Base-by-base conservation (phyloP, 2,329 filamentous ascomycete genomes). In the Colletotrichum liaoningense region DNA sequence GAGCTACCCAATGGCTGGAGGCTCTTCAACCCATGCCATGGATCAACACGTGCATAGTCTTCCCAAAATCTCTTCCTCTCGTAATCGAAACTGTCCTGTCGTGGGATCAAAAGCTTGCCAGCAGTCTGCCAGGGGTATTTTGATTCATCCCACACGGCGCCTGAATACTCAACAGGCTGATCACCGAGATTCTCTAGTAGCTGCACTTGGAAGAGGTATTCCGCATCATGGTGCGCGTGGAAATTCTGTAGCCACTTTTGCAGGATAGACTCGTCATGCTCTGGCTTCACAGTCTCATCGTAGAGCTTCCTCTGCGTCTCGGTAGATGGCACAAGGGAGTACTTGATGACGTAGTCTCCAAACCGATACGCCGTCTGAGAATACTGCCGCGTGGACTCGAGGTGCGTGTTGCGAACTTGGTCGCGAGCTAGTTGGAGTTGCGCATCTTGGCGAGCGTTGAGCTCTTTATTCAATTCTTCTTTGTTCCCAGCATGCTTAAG, bases 31-130 rank as follows among this genome's bases (percentile, higher is more conserved):
- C 84, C 84, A 77, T 82, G 78, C 83, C 83, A 86, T 6, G 82
- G 82, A 77, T 86, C 81, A 14, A 86, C 69, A 56, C 81, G 79
- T 78, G 86, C 82, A 62, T 84, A 80, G 73, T 86, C 82, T 63
- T 86, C 83, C 83, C 82, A 86, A 66, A 85, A 85, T 1, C 77
- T 79, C 78, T 83, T 84, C 26, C 82, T 76, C 59, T 82, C 79
- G 62, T 80, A 79, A 63, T 82, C 80, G 63, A 84, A 85, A 22
- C 79, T 82, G 60, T 86, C 82, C 72, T 87, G 84, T 75, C 81
- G 81, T 85, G 75, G 42, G 19, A 49, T 49, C 42, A 49, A 0
- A 22, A 49, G 42, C 42, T 49, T 49, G 19, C 19, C 42, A 19
- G 5, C 19, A 49, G 42, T 49, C 42, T 49, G 42, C 42, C 42